Evolutionary conservation across 768 basidiomycete genomes (phyloP).

Genomic region (Myochromella boudieri): DNA sequence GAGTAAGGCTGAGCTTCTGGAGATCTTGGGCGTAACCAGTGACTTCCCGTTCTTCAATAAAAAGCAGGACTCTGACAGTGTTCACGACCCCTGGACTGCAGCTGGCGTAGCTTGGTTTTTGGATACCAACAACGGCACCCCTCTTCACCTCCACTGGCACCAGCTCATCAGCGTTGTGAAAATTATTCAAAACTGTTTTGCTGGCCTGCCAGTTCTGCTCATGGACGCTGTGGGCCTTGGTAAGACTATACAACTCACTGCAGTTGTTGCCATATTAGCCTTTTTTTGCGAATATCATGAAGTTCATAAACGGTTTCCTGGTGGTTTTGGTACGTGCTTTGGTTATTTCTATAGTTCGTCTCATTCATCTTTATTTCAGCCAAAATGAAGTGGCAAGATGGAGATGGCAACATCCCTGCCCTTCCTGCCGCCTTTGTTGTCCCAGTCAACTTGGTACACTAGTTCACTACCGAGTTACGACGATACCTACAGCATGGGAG

Average conservation of each 20-base stretch:
- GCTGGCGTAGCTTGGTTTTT: not conserved
- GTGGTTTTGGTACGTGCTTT: not conserved
- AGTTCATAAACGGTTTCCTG: not conserved
- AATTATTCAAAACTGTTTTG: not conserved
- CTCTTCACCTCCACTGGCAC: constrained; percentile 1
- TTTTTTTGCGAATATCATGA: not conserved
- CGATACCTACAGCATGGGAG: not conserved
- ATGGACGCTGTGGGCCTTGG: constrained; percentile 8
- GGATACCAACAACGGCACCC: not conserved
- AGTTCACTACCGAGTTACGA: not conserved
- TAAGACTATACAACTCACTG: constrained; percentile 3
- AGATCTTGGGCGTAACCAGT: not conserved
- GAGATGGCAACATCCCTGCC: not conserved
- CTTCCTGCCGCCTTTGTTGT: not conserved
- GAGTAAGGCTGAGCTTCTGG: not conserved
- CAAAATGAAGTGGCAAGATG: not conserved
- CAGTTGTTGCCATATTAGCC: not conserved
- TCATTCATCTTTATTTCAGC: not conserved
- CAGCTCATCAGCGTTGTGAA: not conserved
- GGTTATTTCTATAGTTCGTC: not conserved
- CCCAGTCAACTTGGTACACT: not conserved
- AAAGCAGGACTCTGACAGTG: not conserved
- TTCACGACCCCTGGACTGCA: not conserved
- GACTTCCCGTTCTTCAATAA: not conserved
- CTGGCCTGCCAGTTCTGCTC: not conserved